Evolutionary conservation across 352 stramenopile genomes (phyloP).

Genomic region (Globisporangium recalcitrans): DNA sequence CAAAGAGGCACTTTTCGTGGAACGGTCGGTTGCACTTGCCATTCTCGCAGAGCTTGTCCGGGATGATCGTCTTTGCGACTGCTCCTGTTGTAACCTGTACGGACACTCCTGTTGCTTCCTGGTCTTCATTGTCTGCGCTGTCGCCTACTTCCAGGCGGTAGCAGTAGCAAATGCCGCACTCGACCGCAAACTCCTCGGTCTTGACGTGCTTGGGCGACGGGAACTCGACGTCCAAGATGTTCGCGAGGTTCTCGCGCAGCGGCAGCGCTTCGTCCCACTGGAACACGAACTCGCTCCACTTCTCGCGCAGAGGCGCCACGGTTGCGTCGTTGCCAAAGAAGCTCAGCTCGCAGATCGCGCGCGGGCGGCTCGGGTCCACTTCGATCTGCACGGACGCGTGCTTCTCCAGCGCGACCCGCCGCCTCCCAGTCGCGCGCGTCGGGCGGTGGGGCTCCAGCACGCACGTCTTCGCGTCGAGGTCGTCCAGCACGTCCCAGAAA

Average conservation of each 20-base stretch:
- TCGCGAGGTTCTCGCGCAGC: slow-evolving; percentile 66
- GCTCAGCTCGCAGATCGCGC: slow-evolving; percentile 45
- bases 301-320: slow-evolving; percentile 44
- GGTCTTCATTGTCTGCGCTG: not conserved
- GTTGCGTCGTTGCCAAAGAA: slow-evolving; percentile 76
- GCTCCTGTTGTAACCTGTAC: not conserved
- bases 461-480: slow-evolving; percentile 63
- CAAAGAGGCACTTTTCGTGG: slow-evolving; percentile 84
- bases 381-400: slow-evolving; percentile 74
- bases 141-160: slow-evolving; percentile 51
- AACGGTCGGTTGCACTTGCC: slow-evolving; percentile 78
- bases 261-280: slow-evolving; percentile 54
- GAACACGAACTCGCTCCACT: slow-evolving; percentile 46
- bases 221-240: slow-evolving; percentile 50
- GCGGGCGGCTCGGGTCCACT: slow-evolving; percentile 38
- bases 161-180: slow-evolving; percentile 89
- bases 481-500: slow-evolving; percentile 79
- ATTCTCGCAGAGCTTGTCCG: slow-evolving; percentile 85
- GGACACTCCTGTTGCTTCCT: not conserved
- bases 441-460: slow-evolving; percentile 73
- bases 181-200: slow-evolving; percentile 64
- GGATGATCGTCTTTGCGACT: slow-evolving; percentile 35
- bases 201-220: slow-evolving; percentile 47
- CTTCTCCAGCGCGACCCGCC: slow-evolving; percentile 59
- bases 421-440: slow-evolving; percentile 52